phyloP scores from a whole-genome alignment of 306 rosid species.

The Citrullus mucosospermus region DNA sequence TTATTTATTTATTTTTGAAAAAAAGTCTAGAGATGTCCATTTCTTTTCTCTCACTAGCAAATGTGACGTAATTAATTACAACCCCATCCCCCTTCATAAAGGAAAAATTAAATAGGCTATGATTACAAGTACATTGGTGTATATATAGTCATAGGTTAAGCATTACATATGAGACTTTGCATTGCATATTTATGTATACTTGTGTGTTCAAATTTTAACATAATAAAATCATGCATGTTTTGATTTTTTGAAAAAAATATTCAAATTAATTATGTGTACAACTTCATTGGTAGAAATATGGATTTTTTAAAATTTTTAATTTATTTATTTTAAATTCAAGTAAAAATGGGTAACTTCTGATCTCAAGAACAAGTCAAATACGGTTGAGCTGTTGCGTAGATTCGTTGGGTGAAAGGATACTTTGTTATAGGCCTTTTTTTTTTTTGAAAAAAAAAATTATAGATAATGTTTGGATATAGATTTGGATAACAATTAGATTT shows the following conservation, averaged over 20 bases:
- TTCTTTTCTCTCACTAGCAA: neutral
- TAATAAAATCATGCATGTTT: neutral
- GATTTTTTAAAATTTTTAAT: fast-evolving
- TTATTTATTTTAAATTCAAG: too few species aligned
- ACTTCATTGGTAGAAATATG: too few species aligned
- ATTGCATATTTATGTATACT: neutral
- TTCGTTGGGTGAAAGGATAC: too few species aligned
- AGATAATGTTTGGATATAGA: neutral
- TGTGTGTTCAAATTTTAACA: neutral
- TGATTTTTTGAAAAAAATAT: neutral
- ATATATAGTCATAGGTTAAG: neutral
- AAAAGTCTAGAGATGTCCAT: neutral
- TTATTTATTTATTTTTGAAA: neutral
- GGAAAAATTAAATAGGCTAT: neutral
- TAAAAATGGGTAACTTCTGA: too few species aligned
- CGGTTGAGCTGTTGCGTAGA: too few species aligned
- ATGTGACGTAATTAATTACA: neutral
- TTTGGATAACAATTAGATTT: neutral
- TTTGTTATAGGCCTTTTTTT: too few species aligned
- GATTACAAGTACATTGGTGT: neutral
- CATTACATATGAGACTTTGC: neutral
- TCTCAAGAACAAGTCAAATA: too few species aligned
- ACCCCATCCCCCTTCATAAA: neutral
- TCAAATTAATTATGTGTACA: too few species aligned
- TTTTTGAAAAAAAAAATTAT: too few species aligned